Evolutionary conservation across 2,329 filamentous ascomycete species (phyloP).

Genomic region (Venturia oleaginea): DNA sequence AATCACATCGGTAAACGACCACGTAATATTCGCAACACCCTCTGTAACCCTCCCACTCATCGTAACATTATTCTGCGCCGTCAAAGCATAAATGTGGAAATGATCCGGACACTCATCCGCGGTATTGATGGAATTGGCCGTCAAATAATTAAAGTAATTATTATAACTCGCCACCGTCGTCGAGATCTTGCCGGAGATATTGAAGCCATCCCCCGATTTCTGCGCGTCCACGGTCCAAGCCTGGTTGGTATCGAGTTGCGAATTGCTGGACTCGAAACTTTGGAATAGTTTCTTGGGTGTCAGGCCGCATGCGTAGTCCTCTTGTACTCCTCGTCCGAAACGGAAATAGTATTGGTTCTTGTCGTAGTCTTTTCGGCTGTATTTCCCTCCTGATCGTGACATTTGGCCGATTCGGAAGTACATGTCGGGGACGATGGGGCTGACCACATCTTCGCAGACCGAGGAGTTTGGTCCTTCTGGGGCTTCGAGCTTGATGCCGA

Average conservation of each 20-base stretch:
- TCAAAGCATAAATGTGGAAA: conserved; percentile 9
- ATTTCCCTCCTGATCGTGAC: background rate
- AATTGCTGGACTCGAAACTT: conserved; percentile 8
- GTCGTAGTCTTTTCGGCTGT: conserved; percentile 9
- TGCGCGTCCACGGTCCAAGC: background rate
- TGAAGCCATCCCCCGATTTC: background rate
- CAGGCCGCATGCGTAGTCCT: conserved; percentile 1
- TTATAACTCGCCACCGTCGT: conserved; percentile 9
- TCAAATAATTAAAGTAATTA: conserved; percentile 11
- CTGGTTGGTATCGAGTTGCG: conserved; percentile 1
- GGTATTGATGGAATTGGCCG: background rate
- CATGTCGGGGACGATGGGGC: background rate
- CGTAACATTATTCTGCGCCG: background rate
- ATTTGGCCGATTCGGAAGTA: conserved; percentile 11
- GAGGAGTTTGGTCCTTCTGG: background rate
- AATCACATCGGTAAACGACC: conserved; percentile 3
- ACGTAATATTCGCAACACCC: background rate
- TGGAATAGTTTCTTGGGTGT: conserved; percentile 9
- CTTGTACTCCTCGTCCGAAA: background rate
- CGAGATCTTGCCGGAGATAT: conserved; percentile 2
- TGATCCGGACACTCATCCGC: conserved; percentile 9
- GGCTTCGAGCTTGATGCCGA: background rate
- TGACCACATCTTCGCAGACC: background rate
- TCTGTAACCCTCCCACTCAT: conserved; percentile 2
- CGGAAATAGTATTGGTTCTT: conserved; percentile 10